phyloP scores from a whole-genome alignment of 306 rosid species.

The Rubus idaeus region DNA sequence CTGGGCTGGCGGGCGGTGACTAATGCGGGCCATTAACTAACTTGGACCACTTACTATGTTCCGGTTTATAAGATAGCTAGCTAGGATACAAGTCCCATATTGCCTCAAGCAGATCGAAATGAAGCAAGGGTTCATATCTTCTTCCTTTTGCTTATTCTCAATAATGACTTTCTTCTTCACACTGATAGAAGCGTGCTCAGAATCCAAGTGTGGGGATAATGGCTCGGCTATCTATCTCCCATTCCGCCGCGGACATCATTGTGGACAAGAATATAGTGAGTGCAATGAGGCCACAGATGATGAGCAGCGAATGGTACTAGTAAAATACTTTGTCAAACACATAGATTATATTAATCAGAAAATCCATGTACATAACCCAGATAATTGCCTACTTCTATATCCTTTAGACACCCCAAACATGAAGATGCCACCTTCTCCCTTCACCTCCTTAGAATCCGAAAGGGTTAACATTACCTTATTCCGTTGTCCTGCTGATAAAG shows the following conservation, averaged over 20 bases:
- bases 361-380: slow-evolving; percentile 8
- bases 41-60: too few species aligned
- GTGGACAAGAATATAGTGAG: slow-evolving; percentile 9
- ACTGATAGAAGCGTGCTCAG: slow-evolving; percentile 7
- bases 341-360: not conserved
- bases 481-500: slow-evolving; percentile 19
- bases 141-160: slow-evolving; percentile 4
- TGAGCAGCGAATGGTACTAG: too few species aligned
- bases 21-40: too few species aligned
- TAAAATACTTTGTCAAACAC: too few species aligned
- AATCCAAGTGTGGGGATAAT: slow-evolving; percentile 16
- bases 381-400: slow-evolving; percentile 13
- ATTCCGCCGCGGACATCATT: slow-evolving; percentile 15
- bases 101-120: too few species aligned
- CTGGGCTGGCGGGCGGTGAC: too few species aligned
- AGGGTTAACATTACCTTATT: not conserved
- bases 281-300: too few species aligned
- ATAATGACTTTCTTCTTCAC: not conserved
- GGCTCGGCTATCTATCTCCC: slow-evolving; percentile 35
- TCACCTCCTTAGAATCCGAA: not conserved
- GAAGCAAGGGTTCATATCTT: not conserved
- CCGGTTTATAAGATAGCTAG: too few species aligned
- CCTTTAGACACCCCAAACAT: slow-evolving; percentile 7
- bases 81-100: too few species aligned
- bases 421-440: slow-evolving; percentile 22